Evolutionary conservation across 495 filamentous ascomycete species (phyloP).

Genomic region (Bathelium albidoporum): DNA sequence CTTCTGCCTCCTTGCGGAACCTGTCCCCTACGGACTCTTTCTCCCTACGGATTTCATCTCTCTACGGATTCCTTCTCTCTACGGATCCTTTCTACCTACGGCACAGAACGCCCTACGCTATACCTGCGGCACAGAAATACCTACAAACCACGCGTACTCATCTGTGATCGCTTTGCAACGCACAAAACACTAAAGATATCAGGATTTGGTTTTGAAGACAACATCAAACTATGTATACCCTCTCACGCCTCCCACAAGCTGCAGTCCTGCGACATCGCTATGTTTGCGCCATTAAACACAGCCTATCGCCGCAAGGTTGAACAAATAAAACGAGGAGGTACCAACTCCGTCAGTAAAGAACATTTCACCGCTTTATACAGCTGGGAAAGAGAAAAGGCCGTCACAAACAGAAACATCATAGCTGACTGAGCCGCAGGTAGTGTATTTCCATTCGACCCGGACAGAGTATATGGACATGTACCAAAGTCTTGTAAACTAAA

Average conservation of each 20-base stretch:
- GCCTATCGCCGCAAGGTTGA: conserved; percentile 14
- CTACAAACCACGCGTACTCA: conserved; percentile 12
- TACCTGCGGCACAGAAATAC: neutral
- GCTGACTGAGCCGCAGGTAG: neutral
- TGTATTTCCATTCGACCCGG: conserved; percentile 6
- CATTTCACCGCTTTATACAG: conserved; percentile 13
- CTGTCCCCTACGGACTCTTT: neutral
- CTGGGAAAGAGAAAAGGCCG: conserved; percentile 5
- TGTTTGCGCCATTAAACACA: conserved; percentile 10
- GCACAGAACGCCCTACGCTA: neutral
- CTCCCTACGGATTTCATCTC: neutral
- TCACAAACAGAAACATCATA: neutral
- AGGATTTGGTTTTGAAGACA: conserved; percentile 16
- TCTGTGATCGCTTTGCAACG: conserved; percentile 15
- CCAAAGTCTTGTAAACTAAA: neutral
- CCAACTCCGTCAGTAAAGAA: conserved; percentile 11
- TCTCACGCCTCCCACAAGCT: conserved; percentile 17
- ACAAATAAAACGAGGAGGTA: conserved; percentile 9
- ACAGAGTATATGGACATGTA: neutral
- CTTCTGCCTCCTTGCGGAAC: too few relatives aligned
- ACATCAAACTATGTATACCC: conserved; percentile 13
- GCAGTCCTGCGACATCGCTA: conserved; percentile 13
- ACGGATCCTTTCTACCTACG: neutral
- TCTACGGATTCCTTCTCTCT: neutral
- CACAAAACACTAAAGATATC: conserved; percentile 15